phyloP scores from a whole-genome alignment of 805 yeast genomes.

The Candida lessepsii region DNA sequence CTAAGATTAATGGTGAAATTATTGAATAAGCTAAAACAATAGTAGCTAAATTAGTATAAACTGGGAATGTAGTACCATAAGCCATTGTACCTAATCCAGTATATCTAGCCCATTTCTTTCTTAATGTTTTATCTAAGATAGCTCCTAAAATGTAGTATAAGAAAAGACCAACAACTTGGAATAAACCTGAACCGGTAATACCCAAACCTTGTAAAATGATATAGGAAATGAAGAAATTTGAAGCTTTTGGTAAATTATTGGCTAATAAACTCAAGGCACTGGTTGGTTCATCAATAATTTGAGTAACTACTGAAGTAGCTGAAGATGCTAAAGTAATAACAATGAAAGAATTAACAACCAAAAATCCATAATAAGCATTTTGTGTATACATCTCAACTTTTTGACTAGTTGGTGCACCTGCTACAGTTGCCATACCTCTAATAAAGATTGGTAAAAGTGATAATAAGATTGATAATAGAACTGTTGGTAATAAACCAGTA shows the following conservation, averaged over 20 bases:
- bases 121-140: constrained; percentile 58
- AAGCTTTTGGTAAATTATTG: constrained; percentile 67
- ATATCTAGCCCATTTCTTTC: constrained; percentile 67
- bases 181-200: constrained; percentile 60
- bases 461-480: constrained; percentile 80
- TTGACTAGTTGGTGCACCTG: constrained; percentile 60
- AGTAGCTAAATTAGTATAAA: constrained; percentile 67
- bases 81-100: constrained; percentile 48
- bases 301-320: constrained; percentile 64
- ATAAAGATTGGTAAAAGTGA: constrained; percentile 82
- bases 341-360: constrained; percentile 68
- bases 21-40: constrained; percentile 66
- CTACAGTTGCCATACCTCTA: constrained; percentile 59
- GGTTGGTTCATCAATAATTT: constrained; percentile 58
- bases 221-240: constrained; percentile 71
- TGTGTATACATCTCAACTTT: constrained; percentile 64
- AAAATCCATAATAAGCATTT: constrained; percentile 65
- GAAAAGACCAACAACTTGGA: constrained; percentile 60
- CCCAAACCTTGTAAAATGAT: constrained; percentile 67
- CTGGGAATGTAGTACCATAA: constrained; percentile 82
- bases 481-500: constrained; percentile 84
- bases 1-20: constrained; percentile 78
- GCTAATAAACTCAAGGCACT: constrained; percentile 59
- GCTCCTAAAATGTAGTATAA: constrained; percentile 58
- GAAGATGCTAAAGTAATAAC: constrained; percentile 72